Evolutionary conservation across 2,329 filamentous ascomycete species (phyloP), one percentile per base, ranked within the genome.

Genomic region (Zymoseptoria passerinii): DNA sequence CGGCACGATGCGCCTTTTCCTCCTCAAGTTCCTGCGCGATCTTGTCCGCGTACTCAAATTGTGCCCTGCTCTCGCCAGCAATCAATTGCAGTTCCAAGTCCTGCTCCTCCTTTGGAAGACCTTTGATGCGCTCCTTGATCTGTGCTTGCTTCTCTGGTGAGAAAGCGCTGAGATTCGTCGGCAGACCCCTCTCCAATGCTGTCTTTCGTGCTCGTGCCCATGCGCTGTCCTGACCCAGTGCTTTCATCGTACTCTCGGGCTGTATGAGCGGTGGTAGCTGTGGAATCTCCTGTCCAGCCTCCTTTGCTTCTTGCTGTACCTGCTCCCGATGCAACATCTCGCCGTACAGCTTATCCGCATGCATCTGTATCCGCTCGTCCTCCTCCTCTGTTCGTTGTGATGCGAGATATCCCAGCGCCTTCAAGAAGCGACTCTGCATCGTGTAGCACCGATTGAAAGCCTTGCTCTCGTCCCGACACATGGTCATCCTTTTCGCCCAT

Each of bases 361-460:
- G 92, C 86, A 97, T 90, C 75, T 97, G 94, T 61, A 99, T 77
- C 66, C 87, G 83, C 72, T 96, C 92, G 67, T 96, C 89, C 54
- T 89, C 81, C 28, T 85, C 81, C 0, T 80, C 76, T 8, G 86
- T 77, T 20, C 85, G 82, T 50, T 87, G 82, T 61, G 83, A 78
- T 27, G 83, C 83, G 7, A 95, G 81, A 71, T 96, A 97, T 4
- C 94, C 94, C 18, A 99, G 76, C 1, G 92, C 91, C 74, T 92
- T 91, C 28, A 99, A 77, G 66, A 99, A 92, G 73, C 92, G 88
- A 83, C 84, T 85, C 76, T 99, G 94, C 78, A 92, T 91, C 56
- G 81, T 86, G 72, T 94, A 96, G 77, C 94, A 99, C 65, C 88
- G 81, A 71, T 94, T 88, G 69, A 96, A 92, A 61, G 80, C 83